Evolutionary conservation across 2,329 filamentous ascomycete species (phyloP).

Genomic region (Fusarium floridanum): DNA sequence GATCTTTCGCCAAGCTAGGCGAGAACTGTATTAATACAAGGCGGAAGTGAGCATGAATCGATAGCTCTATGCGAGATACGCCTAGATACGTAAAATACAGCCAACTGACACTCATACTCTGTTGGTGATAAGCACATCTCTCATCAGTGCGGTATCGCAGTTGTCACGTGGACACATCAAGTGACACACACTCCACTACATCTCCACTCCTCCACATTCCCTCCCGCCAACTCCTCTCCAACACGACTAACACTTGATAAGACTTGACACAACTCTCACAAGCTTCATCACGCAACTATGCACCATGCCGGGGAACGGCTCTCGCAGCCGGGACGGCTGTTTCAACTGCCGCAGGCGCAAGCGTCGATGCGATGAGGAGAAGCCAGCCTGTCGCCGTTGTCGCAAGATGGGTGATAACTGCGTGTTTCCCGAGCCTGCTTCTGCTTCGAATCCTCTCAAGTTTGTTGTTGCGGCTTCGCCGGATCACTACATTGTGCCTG

Average conservation of each 20-base stretch:
- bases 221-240: background rate
- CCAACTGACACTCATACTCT: background rate
- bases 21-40: background rate
- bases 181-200: background rate
- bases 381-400: conserved; percentile 35
- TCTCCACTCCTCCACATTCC: background rate
- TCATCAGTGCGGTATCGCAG: background rate
- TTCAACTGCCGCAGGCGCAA: conserved; percentile 64
- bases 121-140: background rate
- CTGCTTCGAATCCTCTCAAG: conserved; percentile 37
- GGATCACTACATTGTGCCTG: conserved; percentile 30
- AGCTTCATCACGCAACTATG: conserved; percentile 17
- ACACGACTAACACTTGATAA: conserved; percentile 1
- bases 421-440: conserved; percentile 31
- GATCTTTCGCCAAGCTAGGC: too few species aligned
- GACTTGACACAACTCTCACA: background rate
- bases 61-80: background rate
- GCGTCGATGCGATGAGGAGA: conserved; percentile 58
- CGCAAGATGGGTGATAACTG: conserved; percentile 30
- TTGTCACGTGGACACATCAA: background rate
- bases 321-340: conserved; percentile 50
- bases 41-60: background rate
- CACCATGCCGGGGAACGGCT: conserved; percentile 39
- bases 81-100: background rate
- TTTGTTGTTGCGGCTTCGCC: conserved; percentile 36